Evolutionary conservation across 495 filamentous ascomycete species (phyloP).

Genomic region (Podospora conica): DNA sequence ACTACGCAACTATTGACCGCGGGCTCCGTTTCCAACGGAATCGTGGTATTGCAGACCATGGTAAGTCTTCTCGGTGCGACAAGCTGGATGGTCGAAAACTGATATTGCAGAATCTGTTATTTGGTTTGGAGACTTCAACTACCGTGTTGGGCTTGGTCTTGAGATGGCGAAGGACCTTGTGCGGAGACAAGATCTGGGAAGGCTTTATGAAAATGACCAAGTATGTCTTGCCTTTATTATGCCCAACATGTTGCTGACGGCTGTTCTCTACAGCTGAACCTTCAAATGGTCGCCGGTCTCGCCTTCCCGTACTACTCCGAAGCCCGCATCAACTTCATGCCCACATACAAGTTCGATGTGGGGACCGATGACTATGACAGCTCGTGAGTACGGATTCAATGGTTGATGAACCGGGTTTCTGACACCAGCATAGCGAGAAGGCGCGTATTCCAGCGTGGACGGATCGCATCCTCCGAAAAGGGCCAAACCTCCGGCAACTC

Average conservation of each 20-base stretch:
- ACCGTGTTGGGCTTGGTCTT: constrained; percentile 81
- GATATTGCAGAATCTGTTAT: constrained; percentile 62
- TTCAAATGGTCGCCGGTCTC: constrained; percentile 90
- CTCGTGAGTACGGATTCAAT: constrained; percentile 54
- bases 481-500: constrained; percentile 71
- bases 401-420: constrained; percentile 5
- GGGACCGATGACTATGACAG: constrained; percentile 85
- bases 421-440: constrained; percentile 62
- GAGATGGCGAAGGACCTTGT: constrained; percentile 74
- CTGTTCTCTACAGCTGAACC: constrained; percentile 58
- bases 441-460: constrained; percentile 94
- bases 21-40: constrained; percentile 89
- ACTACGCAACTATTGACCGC: constrained; percentile 83
- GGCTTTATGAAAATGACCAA: constrained; percentile 89
- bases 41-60: constrained; percentile 83
- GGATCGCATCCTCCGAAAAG: constrained; percentile 85
- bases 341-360: constrained; percentile 93
- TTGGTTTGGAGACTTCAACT: constrained; percentile 99
- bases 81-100: constrained; percentile 1
- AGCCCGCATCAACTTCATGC: constrained; percentile 72
- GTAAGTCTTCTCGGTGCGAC: constrained; percentile 22
- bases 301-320: constrained; percentile 91
- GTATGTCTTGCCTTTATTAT: constrained; percentile 35
- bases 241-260: neutral
- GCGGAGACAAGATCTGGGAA: constrained; percentile 61